phyloP scores from a whole-genome alignment of 129 eudicot genomes.

The Kitagawia praeruptora region DNA sequence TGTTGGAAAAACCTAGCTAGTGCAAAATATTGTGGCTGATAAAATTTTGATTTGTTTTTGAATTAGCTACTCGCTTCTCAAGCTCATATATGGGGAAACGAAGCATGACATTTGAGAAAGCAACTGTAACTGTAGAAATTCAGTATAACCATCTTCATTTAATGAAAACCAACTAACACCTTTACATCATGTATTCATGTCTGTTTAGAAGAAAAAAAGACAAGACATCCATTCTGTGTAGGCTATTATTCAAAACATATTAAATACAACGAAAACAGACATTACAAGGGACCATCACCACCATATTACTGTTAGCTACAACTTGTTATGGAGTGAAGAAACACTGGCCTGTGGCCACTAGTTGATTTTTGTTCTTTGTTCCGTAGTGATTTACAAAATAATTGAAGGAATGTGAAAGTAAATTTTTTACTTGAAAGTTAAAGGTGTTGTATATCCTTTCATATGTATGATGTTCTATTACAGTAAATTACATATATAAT shows the following conservation, averaged over 20 bases:
- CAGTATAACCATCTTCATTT: conserved; percentile 31
- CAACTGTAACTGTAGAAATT: conserved; percentile 28
- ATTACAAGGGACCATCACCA: conserved; percentile 29
- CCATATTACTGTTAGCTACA: conserved; percentile 17
- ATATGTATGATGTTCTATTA: neutral
- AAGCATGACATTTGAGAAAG: conserved; percentile 24
- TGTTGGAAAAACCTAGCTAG: neutral
- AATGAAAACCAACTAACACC: conserved; percentile 41
- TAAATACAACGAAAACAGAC: conserved; percentile 14
- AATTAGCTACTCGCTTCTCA: neutral
- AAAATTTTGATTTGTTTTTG: neutral
- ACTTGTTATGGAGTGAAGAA: conserved; percentile 18
- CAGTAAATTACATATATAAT: neutral
- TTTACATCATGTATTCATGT: conserved; percentile 31
- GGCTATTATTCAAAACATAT: conserved; percentile 24
- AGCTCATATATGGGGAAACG: neutral
- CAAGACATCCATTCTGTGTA: conserved; percentile 36
- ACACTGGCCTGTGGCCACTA: conserved; percentile 18
- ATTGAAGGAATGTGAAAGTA: neutral
- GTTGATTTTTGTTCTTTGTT: conserved; percentile 19
- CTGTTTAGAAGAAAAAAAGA: conserved; percentile 29
- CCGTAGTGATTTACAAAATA: neutral
- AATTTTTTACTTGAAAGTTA: neutral
- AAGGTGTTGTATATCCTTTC: neutral
- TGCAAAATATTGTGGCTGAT: neutral